These are phyloP conservation scores for Lactarius hatsudake DNA, from an alignment of 768 basidiomycete genomes.

Conservation along the genomic window DNA sequence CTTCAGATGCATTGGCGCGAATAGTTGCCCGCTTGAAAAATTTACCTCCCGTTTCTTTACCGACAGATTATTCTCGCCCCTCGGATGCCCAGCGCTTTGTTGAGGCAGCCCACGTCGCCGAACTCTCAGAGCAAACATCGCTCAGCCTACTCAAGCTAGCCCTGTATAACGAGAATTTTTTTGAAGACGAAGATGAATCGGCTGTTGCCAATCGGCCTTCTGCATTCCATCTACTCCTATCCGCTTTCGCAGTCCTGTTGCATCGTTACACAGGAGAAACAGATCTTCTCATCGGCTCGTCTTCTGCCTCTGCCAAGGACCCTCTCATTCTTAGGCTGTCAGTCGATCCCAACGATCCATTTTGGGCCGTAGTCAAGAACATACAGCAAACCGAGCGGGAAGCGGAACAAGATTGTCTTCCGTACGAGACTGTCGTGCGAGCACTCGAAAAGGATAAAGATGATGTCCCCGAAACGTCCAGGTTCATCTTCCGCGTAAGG, in stretches of 20 bases:
- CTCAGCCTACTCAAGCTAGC: conserved; percentile 81
- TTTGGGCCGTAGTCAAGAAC: conserved; percentile 82
- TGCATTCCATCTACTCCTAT: conserved; percentile 85
- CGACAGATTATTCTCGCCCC: conserved; percentile 93
- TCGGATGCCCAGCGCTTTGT: conserved; percentile 71
- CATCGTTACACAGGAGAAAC: conserved; percentile 96
- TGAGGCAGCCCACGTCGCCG: conserved; percentile 73
- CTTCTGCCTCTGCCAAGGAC: conserved; percentile 67
- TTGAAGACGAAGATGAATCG: conserved; percentile 49
- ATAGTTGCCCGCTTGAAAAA: conserved; percentile 69
- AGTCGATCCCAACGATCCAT: conserved; percentile 82
- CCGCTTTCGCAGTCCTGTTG: conserved; percentile 88
- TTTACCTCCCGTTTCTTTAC: conserved; percentile 85
- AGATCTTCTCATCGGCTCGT: conserved; percentile 88
- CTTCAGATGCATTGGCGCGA: conserved; percentile 42
- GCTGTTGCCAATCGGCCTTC: conserved; percentile 54
- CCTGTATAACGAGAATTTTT: conserved; percentile 59
- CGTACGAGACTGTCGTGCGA: conserved; percentile 72
- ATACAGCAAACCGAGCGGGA: conserved; percentile 83
- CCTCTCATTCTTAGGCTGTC: conserved; percentile 83
- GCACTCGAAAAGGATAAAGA: conserved; percentile 67
- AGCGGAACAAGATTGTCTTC: conserved; percentile 76
- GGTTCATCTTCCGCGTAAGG: conserved; percentile 87
- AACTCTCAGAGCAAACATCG: conserved; percentile 72
- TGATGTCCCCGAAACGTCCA: conserved; percentile 48